These are phyloP conservation scores for Passalora sequoiae DNA, from an alignment of 2,329 filamentous ascomycete species.

Conservation along the genomic window DNA sequence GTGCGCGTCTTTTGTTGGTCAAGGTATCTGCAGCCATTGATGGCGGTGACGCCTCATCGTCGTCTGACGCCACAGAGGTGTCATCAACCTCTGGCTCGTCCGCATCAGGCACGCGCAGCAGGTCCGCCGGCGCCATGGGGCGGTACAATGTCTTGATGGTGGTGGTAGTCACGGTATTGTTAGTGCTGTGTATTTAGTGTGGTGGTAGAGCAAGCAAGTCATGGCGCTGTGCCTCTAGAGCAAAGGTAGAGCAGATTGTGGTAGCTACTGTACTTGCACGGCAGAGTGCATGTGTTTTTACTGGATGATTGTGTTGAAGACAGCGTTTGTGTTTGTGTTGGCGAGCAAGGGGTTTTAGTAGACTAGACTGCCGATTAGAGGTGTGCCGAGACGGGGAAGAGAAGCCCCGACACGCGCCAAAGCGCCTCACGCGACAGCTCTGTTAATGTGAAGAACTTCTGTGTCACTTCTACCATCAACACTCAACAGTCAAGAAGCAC, in stretches of 20 bases:
- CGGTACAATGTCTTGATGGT: too few relatives aligned
- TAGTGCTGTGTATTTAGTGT: conserved; percentile 2
- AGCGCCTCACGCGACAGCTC: not conserved
- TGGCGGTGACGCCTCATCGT: conserved; percentile 19
- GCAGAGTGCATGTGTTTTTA: conserved; percentile 1
- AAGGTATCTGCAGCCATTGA: conserved; percentile 23
- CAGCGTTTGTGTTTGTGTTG: conserved; percentile 3
- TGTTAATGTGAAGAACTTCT: not conserved
- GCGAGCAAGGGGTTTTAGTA: too few relatives aligned
- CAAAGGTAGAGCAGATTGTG: conserved; percentile 2
- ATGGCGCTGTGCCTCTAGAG: conserved; percentile 6
- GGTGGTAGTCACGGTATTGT: conserved; percentile 2
- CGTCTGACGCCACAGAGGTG: conserved; percentile 6
- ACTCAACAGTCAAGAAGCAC: not conserved
- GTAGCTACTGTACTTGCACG: not conserved
- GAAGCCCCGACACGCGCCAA: not conserved
- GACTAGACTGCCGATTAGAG: too few relatives aligned
- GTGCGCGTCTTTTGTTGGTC: conserved; percentile 37
- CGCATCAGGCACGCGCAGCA: not conserved
- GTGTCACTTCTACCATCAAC: not conserved
- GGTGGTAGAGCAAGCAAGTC: conserved; percentile 1
- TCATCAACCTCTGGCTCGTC: conserved; percentile 8
- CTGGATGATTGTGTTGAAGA: not conserved
- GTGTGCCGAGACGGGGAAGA: not conserved
- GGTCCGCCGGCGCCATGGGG: conserved; percentile 15